Percentiles rank a stretch among this genome's conserved stretches.
phyloP scores from a whole-genome alignment of 805 yeast species.

The Pichia thaimueangensis region DNA sequence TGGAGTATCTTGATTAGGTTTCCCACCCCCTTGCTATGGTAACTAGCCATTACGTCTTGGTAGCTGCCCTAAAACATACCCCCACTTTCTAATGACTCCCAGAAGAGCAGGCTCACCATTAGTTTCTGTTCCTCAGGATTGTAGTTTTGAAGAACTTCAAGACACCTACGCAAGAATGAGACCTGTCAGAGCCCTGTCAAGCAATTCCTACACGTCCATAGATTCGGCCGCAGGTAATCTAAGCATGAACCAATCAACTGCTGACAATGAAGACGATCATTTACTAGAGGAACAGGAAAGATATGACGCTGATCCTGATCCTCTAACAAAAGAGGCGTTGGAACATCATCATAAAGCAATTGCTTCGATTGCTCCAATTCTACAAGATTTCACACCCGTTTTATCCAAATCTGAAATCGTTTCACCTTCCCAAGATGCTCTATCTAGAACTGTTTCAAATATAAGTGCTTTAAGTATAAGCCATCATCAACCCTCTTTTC shows the following conservation, averaged over 20 bases:
- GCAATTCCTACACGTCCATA: slow-evolving; percentile 15
- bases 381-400: slow-evolving; percentile 65
- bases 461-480: slow-evolving; percentile 27
- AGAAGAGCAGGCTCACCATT: too few relatives aligned
- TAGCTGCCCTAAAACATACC: too few relatives aligned
- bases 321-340: slow-evolving; percentile 28
- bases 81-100: too few relatives aligned
- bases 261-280: neutral
- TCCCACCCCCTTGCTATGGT: too few relatives aligned
- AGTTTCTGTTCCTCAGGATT: too few relatives aligned
- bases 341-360: slow-evolving; percentile 50
- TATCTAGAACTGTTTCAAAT: slow-evolving; percentile 29
- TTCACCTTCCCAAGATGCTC: slow-evolving; percentile 26
- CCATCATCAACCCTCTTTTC: slow-evolving; percentile 9
- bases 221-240: slow-evolving; percentile 16
- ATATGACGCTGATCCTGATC: slow-evolving; percentile 21
- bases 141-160: neutral
- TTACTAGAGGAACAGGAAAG: slow-evolving; percentile 18
- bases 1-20: too few relatives aligned
- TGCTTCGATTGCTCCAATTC: slow-evolving; percentile 74
- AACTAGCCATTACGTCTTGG: too few relatives aligned
- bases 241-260: neutral
- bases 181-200: slow-evolving; percentile 17
- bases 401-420: slow-evolving; percentile 41
- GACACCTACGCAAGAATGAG: neutral